Evolutionary conservation across 345 rosid species (phyloP), one percentile per base, ranked within the genome.

Genomic region (Rhodamnia rubescens): DNA sequence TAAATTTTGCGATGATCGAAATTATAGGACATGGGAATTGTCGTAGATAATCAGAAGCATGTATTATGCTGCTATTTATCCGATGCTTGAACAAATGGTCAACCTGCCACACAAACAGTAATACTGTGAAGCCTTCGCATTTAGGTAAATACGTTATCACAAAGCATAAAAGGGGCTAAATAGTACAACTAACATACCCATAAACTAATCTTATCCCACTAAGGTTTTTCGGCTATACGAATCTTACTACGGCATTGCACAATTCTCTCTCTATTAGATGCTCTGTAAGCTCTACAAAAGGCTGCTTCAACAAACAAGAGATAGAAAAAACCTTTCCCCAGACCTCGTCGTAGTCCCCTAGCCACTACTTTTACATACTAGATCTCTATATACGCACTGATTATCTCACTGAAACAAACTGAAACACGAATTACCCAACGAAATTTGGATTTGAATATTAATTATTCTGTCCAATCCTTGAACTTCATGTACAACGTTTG

Each of bases 61-160:
- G 94, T 51, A 89, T 86, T 53, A 92, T 92, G 87, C 99, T 96
- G 93, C 98, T 93, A 87, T 92, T 96, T 58, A 98, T 93, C 87
- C 99, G 95, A 87, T 96, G 99, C 95, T 92, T 95, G 94, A 98
- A 98, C 90, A 98, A 91, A 94, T 98, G 99, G 86, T 98, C 99
- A 85, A 95, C 99, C 99, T 96, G 92, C 44, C 78, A 86, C 74
- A 86, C 51, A 47, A 61, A 47, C 52, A 52, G 18, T 36, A 40
- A n/a, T 42, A 69, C 7, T 4, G 80, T 69, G 26, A 69, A 69
- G 80, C 80, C 80, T 69, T 69, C 13, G 1, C 80, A 69, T 69
- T 69, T 32, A 69, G 24, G 47, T 69, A 36, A 36, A 36, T 18
- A 69, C 13, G 1, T 69, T 13, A 69, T 69, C 21, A 69, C 47